Base-by-base conservation (phyloP, 2,329 filamentous ascomycete genomes). In the Xylariaceae sp. region DNA sequence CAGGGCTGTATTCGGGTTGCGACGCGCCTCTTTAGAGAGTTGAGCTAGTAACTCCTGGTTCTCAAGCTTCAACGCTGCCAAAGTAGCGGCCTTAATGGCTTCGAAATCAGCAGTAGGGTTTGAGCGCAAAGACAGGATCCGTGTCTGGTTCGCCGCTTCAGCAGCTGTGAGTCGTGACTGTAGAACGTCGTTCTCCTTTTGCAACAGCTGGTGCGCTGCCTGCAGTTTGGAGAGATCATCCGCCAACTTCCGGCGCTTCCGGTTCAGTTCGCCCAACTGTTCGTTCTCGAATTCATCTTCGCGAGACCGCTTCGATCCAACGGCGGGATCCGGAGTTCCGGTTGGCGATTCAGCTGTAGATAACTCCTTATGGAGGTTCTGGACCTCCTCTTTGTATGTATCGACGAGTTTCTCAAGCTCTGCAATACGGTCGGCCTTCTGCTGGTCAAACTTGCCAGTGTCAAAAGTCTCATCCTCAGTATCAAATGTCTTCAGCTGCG, bases 21-120 rank as follows among this genome's bases (percentile, higher is more conserved):
- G 77, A 62, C 70, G 75, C 67, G 60, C 77, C 69, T 64, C 76
- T 75, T 64, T 83, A 73, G 78, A 75, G 2, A 97, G 80, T 64
- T 92, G 88, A 0, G 86, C 80, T 1, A 96, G 81, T 6, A 97
- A 83, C 35, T 93, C 89, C 6, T 82, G 80, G 73, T 99, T 99
- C 71, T 97, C 94, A 61, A 86, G 84, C 66, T 88, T 84, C 8
- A 99, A 83, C 0, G 88, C 87, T 8, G 81, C 81, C 11, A 99
- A 83, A 0, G 91, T 96, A 8, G 85, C 81, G 55, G 88, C 81
- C 76, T 97, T 96, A 73, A 96, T 84, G 2, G 88, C 88, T 75
- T 96, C 91, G 61, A 85, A 85, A 68, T 94, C 85, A 0, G 92
- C 86, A 0, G 94, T 97, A 0, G 94, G 94, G 73, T 99, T 99